These are phyloP conservation scores for Aspergillus tubingensis DNA, from an alignment of 2,329 filamentous ascomycete species.

Conservation along the genomic window DNA sequence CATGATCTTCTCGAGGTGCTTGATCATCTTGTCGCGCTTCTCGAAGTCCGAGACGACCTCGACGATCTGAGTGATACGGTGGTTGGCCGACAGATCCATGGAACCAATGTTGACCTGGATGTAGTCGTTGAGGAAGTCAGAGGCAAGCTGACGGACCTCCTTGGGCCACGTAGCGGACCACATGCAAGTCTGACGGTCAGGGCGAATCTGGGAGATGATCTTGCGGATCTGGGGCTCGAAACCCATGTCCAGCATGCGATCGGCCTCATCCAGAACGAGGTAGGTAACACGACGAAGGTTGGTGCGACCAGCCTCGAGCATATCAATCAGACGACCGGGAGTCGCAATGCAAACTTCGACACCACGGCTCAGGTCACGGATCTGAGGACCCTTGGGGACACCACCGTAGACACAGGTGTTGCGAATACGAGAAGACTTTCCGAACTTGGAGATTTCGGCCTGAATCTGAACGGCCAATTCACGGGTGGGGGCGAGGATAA, in stretches of 20 bases:
- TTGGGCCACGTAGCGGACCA: conserved; percentile 99
- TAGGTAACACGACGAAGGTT: conserved; percentile 98
- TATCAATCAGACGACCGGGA: conserved; percentile 95
- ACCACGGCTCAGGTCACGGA: conserved; percentile 88
- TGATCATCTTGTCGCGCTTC: conserved; percentile 96
- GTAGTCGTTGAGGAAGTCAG: conserved; percentile 90
- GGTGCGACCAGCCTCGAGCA: conserved; percentile 96
- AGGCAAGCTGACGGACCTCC: conserved; percentile 88
- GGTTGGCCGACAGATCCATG: conserved; percentile 92
- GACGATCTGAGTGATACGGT: conserved; percentile 96
- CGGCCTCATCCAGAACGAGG: conserved; percentile 96
- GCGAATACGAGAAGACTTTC: conserved; percentile 94
- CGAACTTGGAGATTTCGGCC: conserved; percentile 97
- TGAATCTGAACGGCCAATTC: conserved; percentile 98
- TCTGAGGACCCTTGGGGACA: conserved; percentile 96
- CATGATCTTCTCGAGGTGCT: conserved; percentile 97
- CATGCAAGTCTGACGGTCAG: conserved; percentile 98
- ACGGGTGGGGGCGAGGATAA: conserved; percentile 93
- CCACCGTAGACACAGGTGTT: conserved; percentile 99
- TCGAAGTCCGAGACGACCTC: conserved; percentile 95
- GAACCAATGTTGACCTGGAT: conserved; percentile 99
- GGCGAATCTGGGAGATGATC: conserved; percentile 95
- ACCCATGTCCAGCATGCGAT: conserved; percentile 99
- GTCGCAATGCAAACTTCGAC: conserved; percentile 99
- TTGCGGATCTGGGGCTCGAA: conserved; percentile 99